These are phyloP conservation scores for Fusarium sp. DNA, from an alignment of 2,329 filamentous ascomycete genomes.

Conservation along the genomic window DNA sequence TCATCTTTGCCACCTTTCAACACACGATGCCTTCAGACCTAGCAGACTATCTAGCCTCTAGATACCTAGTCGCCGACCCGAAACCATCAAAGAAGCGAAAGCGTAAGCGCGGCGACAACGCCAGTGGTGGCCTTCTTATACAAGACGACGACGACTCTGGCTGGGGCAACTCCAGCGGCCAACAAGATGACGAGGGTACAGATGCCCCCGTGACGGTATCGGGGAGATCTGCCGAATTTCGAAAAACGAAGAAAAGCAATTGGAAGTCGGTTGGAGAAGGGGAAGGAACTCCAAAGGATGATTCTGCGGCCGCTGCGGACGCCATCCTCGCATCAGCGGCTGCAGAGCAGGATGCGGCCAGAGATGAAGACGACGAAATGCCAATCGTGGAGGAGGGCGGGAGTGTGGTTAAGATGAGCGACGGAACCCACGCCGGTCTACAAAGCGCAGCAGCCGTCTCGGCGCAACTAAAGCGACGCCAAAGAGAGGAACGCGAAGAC, in stretches of 20 bases:
- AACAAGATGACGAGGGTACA: slow-evolving; percentile 64
- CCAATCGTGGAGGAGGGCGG: slow-evolving; percentile 58
- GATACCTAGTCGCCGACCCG: slow-evolving; percentile 77
- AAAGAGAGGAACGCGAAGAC: slow-evolving; percentile 69
- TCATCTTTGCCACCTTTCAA: not conserved
- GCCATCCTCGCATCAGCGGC: slow-evolving; percentile 80
- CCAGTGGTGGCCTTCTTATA: slow-evolving; percentile 69
- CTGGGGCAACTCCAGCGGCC: slow-evolving; percentile 55
- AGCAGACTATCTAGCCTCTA: slow-evolving; percentile 87
- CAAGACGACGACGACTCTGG: slow-evolving; percentile 70
- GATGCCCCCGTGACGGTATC: slow-evolving; percentile 62
- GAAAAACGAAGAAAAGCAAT: slow-evolving; percentile 78
- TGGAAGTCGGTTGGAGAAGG: slow-evolving; percentile 78
- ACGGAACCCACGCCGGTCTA: slow-evolving; percentile 86
- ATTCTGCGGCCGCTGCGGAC: slow-evolving; percentile 74
- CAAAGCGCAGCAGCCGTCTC: slow-evolving; percentile 85
- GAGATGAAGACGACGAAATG: slow-evolving; percentile 60
- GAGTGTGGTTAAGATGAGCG: slow-evolving; percentile 77
- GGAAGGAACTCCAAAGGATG: slow-evolving; percentile 44
- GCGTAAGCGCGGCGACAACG: slow-evolving; percentile 61
- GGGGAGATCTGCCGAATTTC: slow-evolving; percentile 70
- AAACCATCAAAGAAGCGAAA: slow-evolving; percentile 72
- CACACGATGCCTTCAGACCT: slow-evolving; percentile 68
- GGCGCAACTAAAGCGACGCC: slow-evolving; percentile 73
- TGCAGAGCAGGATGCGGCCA: slow-evolving; percentile 69